phyloP scores from a whole-genome alignment of 768 basidiomycete species.

The Lepiota venenata region DNA sequence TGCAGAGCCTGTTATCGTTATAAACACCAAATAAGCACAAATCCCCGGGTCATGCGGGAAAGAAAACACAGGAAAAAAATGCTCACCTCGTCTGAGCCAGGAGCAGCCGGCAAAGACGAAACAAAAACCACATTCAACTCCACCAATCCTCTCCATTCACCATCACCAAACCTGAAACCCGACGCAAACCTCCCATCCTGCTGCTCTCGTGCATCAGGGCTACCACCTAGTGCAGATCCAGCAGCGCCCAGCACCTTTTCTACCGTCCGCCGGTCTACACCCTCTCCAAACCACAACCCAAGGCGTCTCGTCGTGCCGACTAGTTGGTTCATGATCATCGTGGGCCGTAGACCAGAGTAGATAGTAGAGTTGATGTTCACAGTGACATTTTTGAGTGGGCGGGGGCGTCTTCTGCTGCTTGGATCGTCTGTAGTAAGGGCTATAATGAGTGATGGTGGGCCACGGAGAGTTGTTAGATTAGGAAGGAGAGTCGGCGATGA shows the following conservation, averaged over 20 bases:
- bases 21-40: background rate
- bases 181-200: background rate
- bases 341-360: constrained; percentile 42
- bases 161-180: constrained; percentile 16
- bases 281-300: constrained; percentile 31
- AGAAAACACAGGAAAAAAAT: background rate
- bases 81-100: constrained; percentile 33
- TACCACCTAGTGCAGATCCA: constrained; percentile 28
- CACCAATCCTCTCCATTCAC: constrained; percentile 18
- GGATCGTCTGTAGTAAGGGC: constrained; percentile 20
- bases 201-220: constrained; percentile 4
- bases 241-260: constrained; percentile 44
- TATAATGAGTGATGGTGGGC: constrained; percentile 29
- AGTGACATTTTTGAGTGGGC: constrained; percentile 30
- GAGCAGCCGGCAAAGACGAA: constrained; percentile 10
- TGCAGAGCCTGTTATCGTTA: constrained; percentile 36
- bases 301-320: constrained; percentile 28
- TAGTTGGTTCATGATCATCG: constrained; percentile 32
- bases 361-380: constrained; percentile 42
- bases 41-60: too few species aligned
- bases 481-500: constrained; percentile 37
- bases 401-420: constrained; percentile 10
- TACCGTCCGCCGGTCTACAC: constrained; percentile 41
- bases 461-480: constrained; percentile 32
- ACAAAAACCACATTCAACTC: constrained; percentile 29